Conservation (phyloP, 208 protist species). For the Acanthamoeba castellanii region DNA sequence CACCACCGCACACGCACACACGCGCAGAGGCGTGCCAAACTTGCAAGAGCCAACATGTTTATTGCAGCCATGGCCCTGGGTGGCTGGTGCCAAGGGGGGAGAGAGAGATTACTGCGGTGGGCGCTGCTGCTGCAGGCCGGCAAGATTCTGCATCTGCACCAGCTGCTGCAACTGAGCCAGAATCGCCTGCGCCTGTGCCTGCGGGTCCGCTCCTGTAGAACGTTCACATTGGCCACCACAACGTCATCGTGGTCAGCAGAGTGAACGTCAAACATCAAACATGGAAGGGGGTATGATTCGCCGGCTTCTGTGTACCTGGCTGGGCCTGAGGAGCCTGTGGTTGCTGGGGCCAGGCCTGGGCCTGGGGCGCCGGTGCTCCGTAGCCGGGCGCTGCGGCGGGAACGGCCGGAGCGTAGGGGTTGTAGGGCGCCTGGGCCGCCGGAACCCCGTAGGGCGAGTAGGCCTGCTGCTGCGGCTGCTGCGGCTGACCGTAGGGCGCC, state of each 20-base stretch:
- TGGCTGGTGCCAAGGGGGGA: too few relatives aligned
- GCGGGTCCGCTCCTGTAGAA: background rate
- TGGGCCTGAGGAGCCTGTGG: background rate
- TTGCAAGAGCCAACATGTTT: too few relatives aligned
- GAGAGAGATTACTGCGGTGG: background rate
- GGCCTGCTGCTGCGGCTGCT: background rate
- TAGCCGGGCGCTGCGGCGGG: background rate
- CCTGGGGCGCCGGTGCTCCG: background rate
- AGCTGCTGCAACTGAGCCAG: constrained; percentile 59
- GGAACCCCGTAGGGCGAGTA: background rate
- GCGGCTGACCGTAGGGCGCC: background rate
- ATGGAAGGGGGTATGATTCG: too few relatives aligned
- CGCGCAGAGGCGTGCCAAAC: too few relatives aligned
- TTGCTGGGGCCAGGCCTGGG: background rate
- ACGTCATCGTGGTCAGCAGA: background rate
- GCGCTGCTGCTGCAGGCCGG: background rate
- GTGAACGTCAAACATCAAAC: background rate
- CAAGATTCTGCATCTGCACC: constrained; percentile 58
- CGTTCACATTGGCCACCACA: too few relatives aligned
- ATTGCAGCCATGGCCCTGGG: too few relatives aligned
- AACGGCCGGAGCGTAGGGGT: background rate
- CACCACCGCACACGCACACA: too few relatives aligned
- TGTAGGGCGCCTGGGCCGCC: background rate
- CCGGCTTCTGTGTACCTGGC: too few relatives aligned
- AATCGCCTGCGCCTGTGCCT: constrained; percentile 41